Percentiles rank a stretch among this genome's conserved stretches.
Evolutionary conservation across 2,329 filamentous ascomycete genomes (phyloP).

Genomic region (Talaromyces sp.): DNA sequence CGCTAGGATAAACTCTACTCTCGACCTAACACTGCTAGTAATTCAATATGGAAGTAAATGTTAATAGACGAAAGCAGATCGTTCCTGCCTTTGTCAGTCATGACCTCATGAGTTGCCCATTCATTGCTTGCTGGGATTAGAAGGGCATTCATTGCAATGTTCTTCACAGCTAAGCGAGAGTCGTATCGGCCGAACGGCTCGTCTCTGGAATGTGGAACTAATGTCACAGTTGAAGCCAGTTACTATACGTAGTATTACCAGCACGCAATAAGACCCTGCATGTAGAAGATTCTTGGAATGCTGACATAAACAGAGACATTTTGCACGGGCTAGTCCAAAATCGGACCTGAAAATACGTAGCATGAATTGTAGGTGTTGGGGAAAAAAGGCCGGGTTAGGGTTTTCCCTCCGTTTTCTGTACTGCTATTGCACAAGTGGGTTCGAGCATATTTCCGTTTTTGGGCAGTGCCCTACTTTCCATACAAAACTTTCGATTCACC

Average conservation of each 20-base stretch:
- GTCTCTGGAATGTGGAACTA: background rate
- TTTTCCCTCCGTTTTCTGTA: too few relatives aligned
- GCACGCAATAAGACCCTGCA: background rate
- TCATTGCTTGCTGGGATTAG: background rate
- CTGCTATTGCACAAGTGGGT: background rate
- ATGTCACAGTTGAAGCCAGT: background rate
- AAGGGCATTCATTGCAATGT: background rate
- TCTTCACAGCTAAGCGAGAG: background rate
- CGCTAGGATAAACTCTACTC: background rate
- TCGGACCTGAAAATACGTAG: background rate
- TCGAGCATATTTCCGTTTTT: background rate
- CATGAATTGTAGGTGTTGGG: background rate
- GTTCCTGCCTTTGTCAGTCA: background rate
- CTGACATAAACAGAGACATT: background rate
- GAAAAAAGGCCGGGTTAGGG: background rate
- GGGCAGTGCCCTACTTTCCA: background rate
- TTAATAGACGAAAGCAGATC: background rate
- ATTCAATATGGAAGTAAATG: background rate
- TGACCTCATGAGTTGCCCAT: background rate
- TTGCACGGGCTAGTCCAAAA: background rate
- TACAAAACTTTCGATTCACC: background rate
- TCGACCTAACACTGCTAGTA: too few relatives aligned
- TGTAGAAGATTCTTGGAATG: background rate
- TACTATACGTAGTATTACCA: background rate
- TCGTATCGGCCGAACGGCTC: background rate